Evolutionary conservation across 257 asterid genomes (phyloP).

Genomic region (Solanum pimpinellifolium): DNA sequence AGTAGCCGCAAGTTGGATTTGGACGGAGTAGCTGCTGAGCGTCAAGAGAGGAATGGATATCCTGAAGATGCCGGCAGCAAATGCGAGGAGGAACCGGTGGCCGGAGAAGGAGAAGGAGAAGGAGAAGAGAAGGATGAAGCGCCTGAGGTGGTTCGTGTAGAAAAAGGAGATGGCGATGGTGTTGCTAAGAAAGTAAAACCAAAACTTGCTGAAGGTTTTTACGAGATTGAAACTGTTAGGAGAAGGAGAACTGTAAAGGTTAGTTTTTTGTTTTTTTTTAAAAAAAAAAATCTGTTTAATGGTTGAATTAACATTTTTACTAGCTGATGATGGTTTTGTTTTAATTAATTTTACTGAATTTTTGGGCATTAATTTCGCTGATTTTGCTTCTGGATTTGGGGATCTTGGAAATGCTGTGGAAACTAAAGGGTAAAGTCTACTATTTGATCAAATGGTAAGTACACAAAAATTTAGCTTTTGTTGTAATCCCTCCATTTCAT

Average conservation of each 20-base stretch:
- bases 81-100: not conserved
- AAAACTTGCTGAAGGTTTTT: constrained; percentile 28
- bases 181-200: constrained; percentile 4
- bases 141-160: not conserved
- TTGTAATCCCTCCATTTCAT: not conserved
- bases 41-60: not conserved
- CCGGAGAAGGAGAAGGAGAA: constrained; percentile 2
- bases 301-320: not conserved
- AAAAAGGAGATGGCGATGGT: not conserved
- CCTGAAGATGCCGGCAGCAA: not conserved
- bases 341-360: not conserved
- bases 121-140: constrained; percentile 1
- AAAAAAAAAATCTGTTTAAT: not conserved
- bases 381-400: constrained; percentile 8
- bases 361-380: constrained; percentile 11
- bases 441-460: constrained; percentile 80
- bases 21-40: not conserved
- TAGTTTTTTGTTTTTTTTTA: not conserved
- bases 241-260: constrained; percentile 22
- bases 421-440: constrained; percentile 68
- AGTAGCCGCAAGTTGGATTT: not conserved
- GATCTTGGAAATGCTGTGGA: constrained; percentile 27
- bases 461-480: not conserved
- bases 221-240: constrained; percentile 26
- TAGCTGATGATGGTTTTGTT: not conserved